Percentiles rank a stretch among this genome's conserved stretches.
phyloP scores from a whole-genome alignment of 2,329 filamentous ascomycete species.

The Fusarium torulosum region DNA sequence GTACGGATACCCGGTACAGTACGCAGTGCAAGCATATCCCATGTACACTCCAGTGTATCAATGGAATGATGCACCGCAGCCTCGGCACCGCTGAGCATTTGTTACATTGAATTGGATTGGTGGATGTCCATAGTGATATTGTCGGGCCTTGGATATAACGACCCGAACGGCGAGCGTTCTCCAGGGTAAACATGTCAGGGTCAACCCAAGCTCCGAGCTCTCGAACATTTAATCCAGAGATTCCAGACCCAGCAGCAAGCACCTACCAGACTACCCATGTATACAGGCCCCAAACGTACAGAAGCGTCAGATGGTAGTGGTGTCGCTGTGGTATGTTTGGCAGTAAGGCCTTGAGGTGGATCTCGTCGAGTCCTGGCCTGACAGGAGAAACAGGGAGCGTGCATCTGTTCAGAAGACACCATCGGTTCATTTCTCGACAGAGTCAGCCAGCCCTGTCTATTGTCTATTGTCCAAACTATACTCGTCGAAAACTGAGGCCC shows the following conservation, averaged over 20 bases:
- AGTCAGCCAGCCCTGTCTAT: slow-evolving; percentile 24
- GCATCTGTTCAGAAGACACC: slow-evolving; percentile 34
- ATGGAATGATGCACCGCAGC: slow-evolving; percentile 12
- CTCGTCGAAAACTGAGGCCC: slow-evolving; percentile 24
- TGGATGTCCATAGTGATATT: slow-evolving; percentile 36
- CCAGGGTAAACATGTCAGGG: slow-evolving; percentile 38
- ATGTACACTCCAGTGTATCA: slow-evolving; percentile 19
- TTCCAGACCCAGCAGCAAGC: slow-evolving; percentile 14
- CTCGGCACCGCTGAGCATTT: slow-evolving; percentile 11
- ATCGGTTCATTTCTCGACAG: slow-evolving; percentile 31
- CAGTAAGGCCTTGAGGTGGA: slow-evolving; percentile 22
- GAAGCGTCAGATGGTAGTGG: slow-evolving; percentile 46
- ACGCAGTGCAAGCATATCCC: slow-evolving; percentile 30
- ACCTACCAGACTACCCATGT: slow-evolving; percentile 24
- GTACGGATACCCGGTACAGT: slow-evolving; percentile 2
- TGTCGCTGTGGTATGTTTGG: slow-evolving; percentile 48
- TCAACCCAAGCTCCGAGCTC: slow-evolving; percentile 32
- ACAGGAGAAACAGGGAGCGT: slow-evolving; percentile 32
- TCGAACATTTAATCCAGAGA: slow-evolving; percentile 19
- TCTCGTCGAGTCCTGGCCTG: slow-evolving; percentile 34
- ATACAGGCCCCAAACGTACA: slow-evolving; percentile 23
- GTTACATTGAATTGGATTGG: slow-evolving; percentile 33
- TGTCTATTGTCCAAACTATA: slow-evolving; percentile 12
- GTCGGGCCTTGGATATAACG: slow-evolving; percentile 33
- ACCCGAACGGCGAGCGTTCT: slow-evolving; percentile 27